These are phyloP conservation scores for Aspergillus diversus DNA, from an alignment of 495 filamentous ascomycete species.

Conservation along the genomic window DNA sequence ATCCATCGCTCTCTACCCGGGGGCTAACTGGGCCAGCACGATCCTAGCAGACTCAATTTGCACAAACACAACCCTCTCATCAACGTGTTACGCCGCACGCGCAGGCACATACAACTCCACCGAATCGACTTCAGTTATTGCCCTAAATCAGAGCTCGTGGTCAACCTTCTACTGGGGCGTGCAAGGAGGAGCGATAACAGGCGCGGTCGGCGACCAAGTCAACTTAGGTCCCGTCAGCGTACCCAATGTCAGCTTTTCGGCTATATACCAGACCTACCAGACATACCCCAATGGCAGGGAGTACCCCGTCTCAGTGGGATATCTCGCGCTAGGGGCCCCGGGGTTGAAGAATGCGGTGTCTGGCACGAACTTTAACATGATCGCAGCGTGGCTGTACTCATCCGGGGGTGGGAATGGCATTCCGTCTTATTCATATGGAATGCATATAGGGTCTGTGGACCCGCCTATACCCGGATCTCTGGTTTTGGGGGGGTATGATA, in stretches of 20 bases:
- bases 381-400: conserved; percentile 16
- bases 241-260: conserved; percentile 21
- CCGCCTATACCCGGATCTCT: conserved; percentile 47
- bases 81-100: conserved; percentile 19
- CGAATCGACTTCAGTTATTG: conserved; percentile 10
- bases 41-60: conserved; percentile 17
- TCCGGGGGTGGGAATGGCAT: conserved; percentile 21
- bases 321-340: conserved; percentile 18
- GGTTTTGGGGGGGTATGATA: conserved; percentile 56
- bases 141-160: conserved; percentile 2
- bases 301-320: conserved; percentile 18
- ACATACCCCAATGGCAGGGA: conserved; percentile 24
- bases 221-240: neutral
- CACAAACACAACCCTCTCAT: conserved; percentile 18
- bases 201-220: conserved; percentile 15
- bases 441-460: conserved; percentile 57
- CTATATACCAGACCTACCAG: conserved; percentile 21
- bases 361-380: conserved; percentile 14
- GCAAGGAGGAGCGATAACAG: conserved; percentile 11
- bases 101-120: conserved; percentile 16
- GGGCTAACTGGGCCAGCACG: conserved; percentile 12
- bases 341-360: neutral
- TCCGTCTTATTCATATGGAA: conserved; percentile 54
- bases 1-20: conserved; percentile 19
- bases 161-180: conserved; percentile 20